Evolutionary conservation across 2,329 filamentous ascomycete genomes (phyloP).

Genomic region (Trichophyton equinum): DNA sequence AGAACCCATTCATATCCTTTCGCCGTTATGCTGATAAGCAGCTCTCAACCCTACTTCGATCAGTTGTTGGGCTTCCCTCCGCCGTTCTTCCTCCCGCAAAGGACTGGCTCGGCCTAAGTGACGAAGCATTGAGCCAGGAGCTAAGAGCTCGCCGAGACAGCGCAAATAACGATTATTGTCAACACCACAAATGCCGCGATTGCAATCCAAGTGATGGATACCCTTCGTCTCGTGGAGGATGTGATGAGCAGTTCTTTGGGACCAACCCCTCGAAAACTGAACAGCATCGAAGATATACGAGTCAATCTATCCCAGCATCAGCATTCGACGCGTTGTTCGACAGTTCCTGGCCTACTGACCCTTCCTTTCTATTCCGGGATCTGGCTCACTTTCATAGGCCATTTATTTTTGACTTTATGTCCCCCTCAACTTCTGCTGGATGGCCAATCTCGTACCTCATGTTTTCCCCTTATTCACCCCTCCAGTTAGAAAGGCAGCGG

Average conservation of each 20-base stretch:
- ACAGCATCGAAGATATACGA: background rate
- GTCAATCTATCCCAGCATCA: conserved; percentile 18
- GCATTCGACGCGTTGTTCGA: conserved; percentile 27
- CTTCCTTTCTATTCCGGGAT: conserved; percentile 19
- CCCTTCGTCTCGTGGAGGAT: background rate
- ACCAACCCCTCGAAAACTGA: background rate
- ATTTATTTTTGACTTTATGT: conserved; percentile 22
- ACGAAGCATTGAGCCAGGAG: conserved; percentile 17
- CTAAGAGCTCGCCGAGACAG: conserved; percentile 6
- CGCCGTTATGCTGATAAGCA: conserved; percentile 49
- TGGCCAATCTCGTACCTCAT: conserved; percentile 35
- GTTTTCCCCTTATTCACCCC: conserved; percentile 43
- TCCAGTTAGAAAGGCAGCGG: conserved; percentile 39
- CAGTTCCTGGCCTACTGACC: conserved; percentile 22
- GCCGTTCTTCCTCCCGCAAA: conserved; percentile 21
- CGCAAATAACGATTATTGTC: background rate
- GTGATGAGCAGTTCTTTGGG: background rate
- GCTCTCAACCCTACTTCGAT: conserved; percentile 42
- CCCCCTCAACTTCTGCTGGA: conserved; percentile 25
- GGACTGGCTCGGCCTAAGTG: conserved; percentile 27
- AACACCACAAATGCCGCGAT: conserved; percentile 1
- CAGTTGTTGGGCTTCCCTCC: conserved; percentile 37
- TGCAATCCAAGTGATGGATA: background rate
- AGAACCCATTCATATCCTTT: conserved; percentile 49
- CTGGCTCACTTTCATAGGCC: conserved; percentile 21